Conservation (phyloP, 2,329 filamentous ascomycete species). For the Penicillium digitatum region DNA sequence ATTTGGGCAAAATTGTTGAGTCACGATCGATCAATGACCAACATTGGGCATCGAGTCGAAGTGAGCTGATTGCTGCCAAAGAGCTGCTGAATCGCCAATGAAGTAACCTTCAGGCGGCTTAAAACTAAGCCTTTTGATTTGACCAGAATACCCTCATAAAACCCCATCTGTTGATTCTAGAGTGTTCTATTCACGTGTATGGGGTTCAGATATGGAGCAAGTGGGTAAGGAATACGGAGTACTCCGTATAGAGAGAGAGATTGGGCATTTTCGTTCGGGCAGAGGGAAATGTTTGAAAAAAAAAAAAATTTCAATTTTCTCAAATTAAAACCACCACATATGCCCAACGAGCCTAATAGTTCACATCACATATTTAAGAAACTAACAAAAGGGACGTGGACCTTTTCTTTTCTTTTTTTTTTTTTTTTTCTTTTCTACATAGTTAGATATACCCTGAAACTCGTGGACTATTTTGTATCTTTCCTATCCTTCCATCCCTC, state of each 20-base stretch:
- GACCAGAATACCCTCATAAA: constrained; percentile 2
- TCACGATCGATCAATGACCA: constrained; percentile 29
- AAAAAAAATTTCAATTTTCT: too few relatives aligned
- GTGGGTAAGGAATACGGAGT: not conserved
- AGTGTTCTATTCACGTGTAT: not conserved
- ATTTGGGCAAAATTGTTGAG: constrained; percentile 38
- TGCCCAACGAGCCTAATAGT: constrained; percentile 3
- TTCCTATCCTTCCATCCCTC: not conserved
- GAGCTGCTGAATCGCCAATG: constrained; percentile 35
- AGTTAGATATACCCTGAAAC: not conserved
- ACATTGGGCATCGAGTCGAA: constrained; percentile 32
- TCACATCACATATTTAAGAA: not conserved
- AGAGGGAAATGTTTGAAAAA: not conserved
- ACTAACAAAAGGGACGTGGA: not conserved
- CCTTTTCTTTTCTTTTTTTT: not conserved
- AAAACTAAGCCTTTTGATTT: not conserved
- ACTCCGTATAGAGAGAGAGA: not conserved
- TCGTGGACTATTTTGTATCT: not conserved
- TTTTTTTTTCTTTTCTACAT: not conserved
- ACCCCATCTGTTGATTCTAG: not conserved
- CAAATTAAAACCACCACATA: too few relatives aligned
- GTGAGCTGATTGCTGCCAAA: constrained; percentile 42
- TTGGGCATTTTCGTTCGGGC: constrained; percentile 11
- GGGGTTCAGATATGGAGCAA: not conserved
- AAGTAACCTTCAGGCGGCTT: not conserved